phyloP scores from a whole-genome alignment of 257 asterid species.

The Lantana camara region DNA sequence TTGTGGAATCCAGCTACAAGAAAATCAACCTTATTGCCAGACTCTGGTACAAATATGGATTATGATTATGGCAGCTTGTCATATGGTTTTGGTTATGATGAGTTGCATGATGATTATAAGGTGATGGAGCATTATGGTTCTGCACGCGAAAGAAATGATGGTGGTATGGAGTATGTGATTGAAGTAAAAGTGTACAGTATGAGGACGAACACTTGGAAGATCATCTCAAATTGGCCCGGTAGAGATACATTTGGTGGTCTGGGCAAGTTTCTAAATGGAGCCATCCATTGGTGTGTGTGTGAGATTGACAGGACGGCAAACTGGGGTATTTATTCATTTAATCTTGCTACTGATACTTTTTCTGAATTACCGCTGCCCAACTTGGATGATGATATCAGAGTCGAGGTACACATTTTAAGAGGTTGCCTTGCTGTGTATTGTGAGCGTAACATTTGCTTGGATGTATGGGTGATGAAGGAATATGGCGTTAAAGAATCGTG shows the following conservation, averaged over 20 bases:
- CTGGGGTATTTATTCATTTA: slow-evolving; percentile 20
- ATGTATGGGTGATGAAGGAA: slow-evolving; percentile 35
- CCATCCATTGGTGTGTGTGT: slow-evolving; percentile 30
- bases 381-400: slow-evolving; percentile 3
- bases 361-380: slow-evolving; percentile 18
- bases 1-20: slow-evolving; percentile 34
- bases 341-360: slow-evolving; percentile 29
- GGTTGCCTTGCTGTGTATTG: slow-evolving; percentile 28
- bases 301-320: not conserved
- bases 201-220: slow-evolving; percentile 31
- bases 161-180: not conserved
- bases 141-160: not conserved
- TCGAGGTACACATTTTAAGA: slow-evolving; percentile 23
- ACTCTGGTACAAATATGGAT: slow-evolving; percentile 16
- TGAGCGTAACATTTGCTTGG: slow-evolving; percentile 20
- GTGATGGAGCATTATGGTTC: slow-evolving; percentile 24
- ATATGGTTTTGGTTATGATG: slow-evolving; percentile 29
- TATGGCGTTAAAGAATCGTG: slow-evolving; percentile 27
- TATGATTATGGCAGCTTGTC: not conserved
- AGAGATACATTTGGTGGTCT: slow-evolving; percentile 19
- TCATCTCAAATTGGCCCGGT: slow-evolving; percentile 18
- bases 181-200: slow-evolving; percentile 27
- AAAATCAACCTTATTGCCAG: slow-evolving; percentile 10
- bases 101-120: slow-evolving; percentile 36
- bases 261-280: slow-evolving; percentile 30